Base-by-base conservation (phyloP, 768 basidiomycete genomes). In the Phylloporus sp. region DNA sequence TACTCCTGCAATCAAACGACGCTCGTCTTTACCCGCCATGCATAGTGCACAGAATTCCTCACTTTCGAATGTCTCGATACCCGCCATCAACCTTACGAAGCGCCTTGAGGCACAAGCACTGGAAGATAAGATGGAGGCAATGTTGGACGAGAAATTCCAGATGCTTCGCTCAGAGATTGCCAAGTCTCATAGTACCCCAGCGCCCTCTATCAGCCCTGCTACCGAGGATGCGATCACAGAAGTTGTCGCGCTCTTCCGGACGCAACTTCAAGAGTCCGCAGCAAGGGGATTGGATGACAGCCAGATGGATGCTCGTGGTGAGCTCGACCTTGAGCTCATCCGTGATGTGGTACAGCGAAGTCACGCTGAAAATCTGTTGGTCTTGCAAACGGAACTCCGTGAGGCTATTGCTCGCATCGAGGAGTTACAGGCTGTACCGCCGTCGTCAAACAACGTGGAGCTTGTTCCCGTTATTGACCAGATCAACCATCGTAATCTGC, bases 321-420 rank as follows among this genome's bases (percentile, higher is more conserved):
- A 91, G 56, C 69, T 90, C 23, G 89, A 91, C 68, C 82, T 89
- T 63, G 85, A 89, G 61, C 71, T 88, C 54, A 77, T 92, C 62
- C 85, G 79, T 60, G 81, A 82, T 53, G 73, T 83, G 32, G 73
- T 92, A 20, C 80, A 88, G 55, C 79, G 86, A 58, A 80, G 82
- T 12, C 83, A 88, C 31, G 73, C 78, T 34, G 81, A 87, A 52
- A 68, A 82, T n/a, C 69, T 83, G 1, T 70, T 75, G 3, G 59
- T 77, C 13, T 63, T 93, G 49, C 81, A 80, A 62, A 76, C 70
- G 10, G 86, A 90, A 58, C 67, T 90, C n/a, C 72, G 72, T 18
- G 73, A 76, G 24, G 61, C 83, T 18, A 54, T 79, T 45, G 73
- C 76, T 48, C 74, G 71, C n/a, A 62, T 75, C n/a, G 72, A 69